Conservation (phyloP, 2,329 filamentous ascomycete genomes). For the Chaetomium sp. region DNA sequence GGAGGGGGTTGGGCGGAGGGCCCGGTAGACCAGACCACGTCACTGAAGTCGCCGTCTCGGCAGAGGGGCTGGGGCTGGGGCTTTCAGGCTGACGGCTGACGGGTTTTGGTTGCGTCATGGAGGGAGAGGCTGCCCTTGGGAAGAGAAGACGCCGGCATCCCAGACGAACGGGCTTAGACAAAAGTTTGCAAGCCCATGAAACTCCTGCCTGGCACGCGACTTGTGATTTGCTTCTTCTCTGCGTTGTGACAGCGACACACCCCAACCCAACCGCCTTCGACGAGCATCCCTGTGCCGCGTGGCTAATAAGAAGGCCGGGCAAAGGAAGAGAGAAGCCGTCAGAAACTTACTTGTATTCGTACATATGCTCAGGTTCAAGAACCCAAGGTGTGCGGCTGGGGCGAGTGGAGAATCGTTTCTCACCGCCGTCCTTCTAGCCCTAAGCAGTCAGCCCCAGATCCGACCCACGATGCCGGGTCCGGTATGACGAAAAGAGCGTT, state of each 20-base stretch:
- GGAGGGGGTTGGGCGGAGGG: not conserved
- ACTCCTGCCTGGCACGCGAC: slow-evolving; percentile 2
- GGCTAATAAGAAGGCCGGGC: not conserved
- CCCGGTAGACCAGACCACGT: slow-evolving; percentile 14
- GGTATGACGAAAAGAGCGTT: not conserved
- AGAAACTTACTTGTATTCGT: slow-evolving; percentile 10
- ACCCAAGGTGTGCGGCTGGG: not conserved
- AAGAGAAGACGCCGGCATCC: not conserved
- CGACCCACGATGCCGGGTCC: slow-evolving; percentile 2
- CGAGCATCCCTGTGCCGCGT: not conserved
- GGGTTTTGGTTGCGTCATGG: not conserved
- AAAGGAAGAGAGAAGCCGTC: not conserved
- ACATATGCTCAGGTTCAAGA: not conserved
- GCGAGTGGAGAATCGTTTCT: slow-evolving; percentile 7
- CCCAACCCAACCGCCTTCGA: not conserved
- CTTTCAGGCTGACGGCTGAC: not conserved
- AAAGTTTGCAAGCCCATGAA: not conserved
- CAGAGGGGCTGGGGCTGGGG: not conserved
- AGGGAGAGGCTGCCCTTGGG: not conserved
- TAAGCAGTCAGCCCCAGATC: slow-evolving; percentile 10
- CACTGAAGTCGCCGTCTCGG: not conserved
- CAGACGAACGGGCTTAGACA: not conserved
- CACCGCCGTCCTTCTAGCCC: not conserved
- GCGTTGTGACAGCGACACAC: not conserved
- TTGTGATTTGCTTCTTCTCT: slow-evolving; percentile 14